phyloP scores from a whole-genome alignment of 805 yeast species.

The Kluyveromyces lactis region DNA sequence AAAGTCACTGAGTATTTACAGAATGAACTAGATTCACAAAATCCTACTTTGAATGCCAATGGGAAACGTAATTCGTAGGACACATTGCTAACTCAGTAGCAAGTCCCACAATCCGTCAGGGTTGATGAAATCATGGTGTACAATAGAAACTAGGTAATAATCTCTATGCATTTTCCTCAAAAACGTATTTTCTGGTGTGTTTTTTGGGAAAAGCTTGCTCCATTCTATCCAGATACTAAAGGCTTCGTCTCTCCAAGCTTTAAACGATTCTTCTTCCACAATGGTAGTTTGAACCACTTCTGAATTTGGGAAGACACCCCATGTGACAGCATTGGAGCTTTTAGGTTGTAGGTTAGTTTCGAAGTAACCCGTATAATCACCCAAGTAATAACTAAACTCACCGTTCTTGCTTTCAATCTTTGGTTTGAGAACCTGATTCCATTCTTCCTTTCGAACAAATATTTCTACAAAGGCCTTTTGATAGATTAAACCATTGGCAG shows the following conservation, averaged over 20 bases:
- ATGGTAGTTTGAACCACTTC: conserved; percentile 89
- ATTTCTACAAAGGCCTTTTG: conserved; percentile 93
- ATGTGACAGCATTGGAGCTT: conserved; percentile 78
- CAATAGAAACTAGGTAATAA: conserved; percentile 72
- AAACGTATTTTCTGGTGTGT: conserved; percentile 47
- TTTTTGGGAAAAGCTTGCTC: conserved; percentile 65
- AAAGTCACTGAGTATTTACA: conserved; percentile 1
- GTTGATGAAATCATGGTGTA: conserved; percentile 74
- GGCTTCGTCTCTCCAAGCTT: conserved; percentile 95
- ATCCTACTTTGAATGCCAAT: background rate
- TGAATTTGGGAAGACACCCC: conserved; percentile 94
- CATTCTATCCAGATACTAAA: conserved; percentile 87
- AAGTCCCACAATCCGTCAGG: conserved; percentile 73
- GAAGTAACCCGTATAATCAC: conserved; percentile 52
- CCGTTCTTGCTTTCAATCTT: conserved; percentile 37
- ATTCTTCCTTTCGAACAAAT: conserved; percentile 63
- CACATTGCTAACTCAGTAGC: conserved; percentile 25
- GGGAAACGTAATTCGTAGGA: background rate
- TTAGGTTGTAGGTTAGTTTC: conserved; percentile 49
- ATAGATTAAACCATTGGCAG: conserved; percentile 75
- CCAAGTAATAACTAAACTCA: conserved; percentile 66
- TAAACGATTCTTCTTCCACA: conserved; percentile 84
- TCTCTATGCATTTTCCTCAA: conserved; percentile 52
- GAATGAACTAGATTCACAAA: background rate
- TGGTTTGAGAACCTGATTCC: conserved; percentile 51